phyloP scores from a whole-genome alignment of 2,329 filamentous ascomycete species.

The Beauveria scarabaeidicola region DNA sequence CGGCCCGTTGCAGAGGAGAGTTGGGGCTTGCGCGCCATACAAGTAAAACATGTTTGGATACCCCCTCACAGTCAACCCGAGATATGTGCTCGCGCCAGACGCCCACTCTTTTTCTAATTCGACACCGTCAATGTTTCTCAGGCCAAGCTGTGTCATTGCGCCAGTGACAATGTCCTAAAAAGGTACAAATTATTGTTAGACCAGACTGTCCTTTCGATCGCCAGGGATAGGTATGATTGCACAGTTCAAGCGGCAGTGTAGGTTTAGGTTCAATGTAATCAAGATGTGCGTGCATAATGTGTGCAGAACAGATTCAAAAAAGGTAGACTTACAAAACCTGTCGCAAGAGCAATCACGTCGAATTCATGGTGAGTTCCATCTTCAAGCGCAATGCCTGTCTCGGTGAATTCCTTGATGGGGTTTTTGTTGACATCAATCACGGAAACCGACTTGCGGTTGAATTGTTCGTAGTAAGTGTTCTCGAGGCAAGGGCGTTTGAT shows the following conservation, averaged over 20 bases:
- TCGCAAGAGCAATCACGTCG: slow-evolving; percentile 26
- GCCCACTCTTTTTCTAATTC: slow-evolving; percentile 1
- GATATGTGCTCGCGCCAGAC: slow-evolving; percentile 22
- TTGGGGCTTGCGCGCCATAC: slow-evolving; percentile 14
- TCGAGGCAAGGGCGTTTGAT: slow-evolving; percentile 39
- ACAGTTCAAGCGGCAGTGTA: too few relatives aligned
- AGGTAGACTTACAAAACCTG: slow-evolving; percentile 24
- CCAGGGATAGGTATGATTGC: neutral
- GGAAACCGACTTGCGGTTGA: slow-evolving; percentile 19
- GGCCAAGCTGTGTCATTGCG: slow-evolving; percentile 20
- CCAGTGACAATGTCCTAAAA: slow-evolving; percentile 12
- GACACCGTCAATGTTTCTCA: slow-evolving; percentile 25
- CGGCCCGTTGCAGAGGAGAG: slow-evolving; percentile 14
- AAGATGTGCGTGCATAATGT: too few relatives aligned
- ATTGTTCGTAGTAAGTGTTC: slow-evolving; percentile 39
- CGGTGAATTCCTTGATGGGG: slow-evolving; percentile 31
- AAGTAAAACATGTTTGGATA: slow-evolving; percentile 17
- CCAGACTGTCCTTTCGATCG: neutral
- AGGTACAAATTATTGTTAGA: slow-evolving; percentile 4
- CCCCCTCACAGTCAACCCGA: slow-evolving; percentile 16
- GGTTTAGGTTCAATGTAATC: too few relatives aligned
- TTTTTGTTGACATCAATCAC: slow-evolving; percentile 34
- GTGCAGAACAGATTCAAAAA: neutral
- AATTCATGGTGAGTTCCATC: slow-evolving; percentile 27
- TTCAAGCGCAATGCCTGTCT: slow-evolving; percentile 29